These are phyloP conservation scores for Cantharellus cinnabarinus DNA, from an alignment of 768 basidiomycete genomes.

Conservation along the genomic window DNA sequence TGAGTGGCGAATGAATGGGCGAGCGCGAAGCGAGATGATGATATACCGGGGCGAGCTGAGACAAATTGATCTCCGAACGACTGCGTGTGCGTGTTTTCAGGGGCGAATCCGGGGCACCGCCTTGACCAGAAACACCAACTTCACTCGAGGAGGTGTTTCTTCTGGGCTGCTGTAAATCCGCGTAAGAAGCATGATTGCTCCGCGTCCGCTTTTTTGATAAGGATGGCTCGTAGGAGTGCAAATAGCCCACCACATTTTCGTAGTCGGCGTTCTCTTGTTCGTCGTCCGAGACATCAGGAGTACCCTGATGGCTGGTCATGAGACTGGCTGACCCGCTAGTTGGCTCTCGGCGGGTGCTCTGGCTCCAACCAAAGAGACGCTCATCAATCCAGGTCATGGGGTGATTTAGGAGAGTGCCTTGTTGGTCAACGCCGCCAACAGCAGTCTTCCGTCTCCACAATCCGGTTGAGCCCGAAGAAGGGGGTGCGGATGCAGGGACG, in stretches of 20 bases:
- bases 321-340: slow-evolving; percentile 17
- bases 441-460: slow-evolving; percentile 65
- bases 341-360: slow-evolving; percentile 47
- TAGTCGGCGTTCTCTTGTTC: slow-evolving; percentile 63
- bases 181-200: slow-evolving; percentile 54
- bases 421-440: slow-evolving; percentile 65
- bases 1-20: not conserved
- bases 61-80: not conserved
- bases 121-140: not conserved
- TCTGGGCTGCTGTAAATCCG: slow-evolving; percentile 49
- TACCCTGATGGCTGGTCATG: slow-evolving; percentile 31
- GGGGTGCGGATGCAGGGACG: slow-evolving; percentile 62
- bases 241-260: slow-evolving; percentile 60
- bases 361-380: slow-evolving; percentile 80
- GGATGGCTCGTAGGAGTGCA: slow-evolving; percentile 28
- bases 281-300: slow-evolving; percentile 64
- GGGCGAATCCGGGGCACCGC: slow-evolving; percentile 14
- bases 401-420: slow-evolving; percentile 67
- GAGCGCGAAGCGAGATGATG: not conserved
- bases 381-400: slow-evolving; percentile 79
- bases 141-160: not conserved
- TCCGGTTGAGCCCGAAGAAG: slow-evolving; percentile 52
- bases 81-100: not conserved
- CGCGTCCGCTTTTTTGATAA: slow-evolving; percentile 20
- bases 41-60: slow-evolving; percentile 3